Evolutionary conservation across 2,329 filamentous ascomycete species (phyloP), one percentile per base, ranked within the genome.

Genomic region (Plectosphaerella plurivora): DNA sequence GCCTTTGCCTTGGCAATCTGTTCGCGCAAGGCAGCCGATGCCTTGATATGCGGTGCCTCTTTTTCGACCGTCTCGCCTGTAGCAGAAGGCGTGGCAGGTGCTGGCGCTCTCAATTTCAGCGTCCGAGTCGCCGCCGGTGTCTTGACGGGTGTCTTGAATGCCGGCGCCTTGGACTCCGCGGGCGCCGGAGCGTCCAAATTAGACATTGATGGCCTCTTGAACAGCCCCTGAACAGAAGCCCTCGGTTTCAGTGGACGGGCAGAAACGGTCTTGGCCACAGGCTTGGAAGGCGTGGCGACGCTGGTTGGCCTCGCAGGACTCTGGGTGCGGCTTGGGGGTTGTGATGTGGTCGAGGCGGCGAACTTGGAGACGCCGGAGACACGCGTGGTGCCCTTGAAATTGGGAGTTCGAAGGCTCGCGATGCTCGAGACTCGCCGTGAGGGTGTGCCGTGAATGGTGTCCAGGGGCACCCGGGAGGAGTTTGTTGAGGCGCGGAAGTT

Each of bases 1-100:
- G 91, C 91, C 65, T 93, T 96, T 1, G 94, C 93, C 61, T 92
- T 93, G 37, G 92, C 91, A 57, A 97, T 97, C 51, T 94, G 92
- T 49, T 97, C 91, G 35, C 94, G 84, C 14, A 99, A 72, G 1
- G 91, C 86, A 15, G 81, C 76, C 1, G 93, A 97, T 0, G 91
- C 91, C 61, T 89, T 94, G 39, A 72, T 67, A 50, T 60, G 65
- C 1, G 68, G 37, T 10, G 53, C 39, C 20, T 57, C 55, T 5
- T 37, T 45, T 35, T 73, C 48, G 4, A 15, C 10, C 9, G 37
- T 15, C 9, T 16, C 54, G 45, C 5, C 53, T 50, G 15, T 50
- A 12, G 22, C 12, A 46, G 24, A 14, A 22, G 42, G 42, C 15
- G 47, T 28, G 11, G n/a, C 16, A 11, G 18, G 12, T 10, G 47